Base-by-base conservation (phyloP, 345 rosid species). In the Ceriops zippeliana region DNA sequence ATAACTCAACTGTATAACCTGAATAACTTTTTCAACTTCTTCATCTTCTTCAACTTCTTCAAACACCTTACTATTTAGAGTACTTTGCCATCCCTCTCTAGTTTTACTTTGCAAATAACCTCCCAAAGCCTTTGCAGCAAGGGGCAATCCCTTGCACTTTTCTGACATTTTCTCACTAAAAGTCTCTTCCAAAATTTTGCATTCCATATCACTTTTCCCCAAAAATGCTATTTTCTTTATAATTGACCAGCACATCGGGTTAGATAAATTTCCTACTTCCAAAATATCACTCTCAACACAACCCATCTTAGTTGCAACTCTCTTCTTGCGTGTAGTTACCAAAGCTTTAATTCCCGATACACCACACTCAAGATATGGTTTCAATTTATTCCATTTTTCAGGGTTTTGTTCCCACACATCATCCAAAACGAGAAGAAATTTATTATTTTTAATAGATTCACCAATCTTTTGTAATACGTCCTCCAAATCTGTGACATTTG, bases 31-130 rank as follows among this genome's bases (percentile, higher is more conserved):
- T 15, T 13, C 17, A 42, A 1, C 49, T 42, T 42, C 49, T 13
- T 42, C 4, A 13, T 51, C 2, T 34, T 71, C 51, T 74, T 77
- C 24, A 22, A 22, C 24, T 22, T 22, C 24, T 22, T 22, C 24
- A 22, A 22, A 76, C 0, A 67, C 5, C 5, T 60, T 61, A 66
- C 71, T 73, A 3, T 67, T 15, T 35, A 74, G 37, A 26, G 77
- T 67, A 26, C 8, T 62, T 30, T 58, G n/a, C 80, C 84, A 80
- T 5, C 68, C 74, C 26, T 26, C 28, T 52, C 11, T 20, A 6
- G 49, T 31, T 10, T 32, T 53, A 63, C 71, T 5, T 70, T 2
- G 60, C 52, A 80, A 46, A 9, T 67, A 30, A 11, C 56, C 31
- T 1, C 69, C 72, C 16, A 76, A 21, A 17, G 11, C 37, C 26